Base-by-base conservation (phyloP, 257 asterid species). In the Primulina eburnea region DNA sequence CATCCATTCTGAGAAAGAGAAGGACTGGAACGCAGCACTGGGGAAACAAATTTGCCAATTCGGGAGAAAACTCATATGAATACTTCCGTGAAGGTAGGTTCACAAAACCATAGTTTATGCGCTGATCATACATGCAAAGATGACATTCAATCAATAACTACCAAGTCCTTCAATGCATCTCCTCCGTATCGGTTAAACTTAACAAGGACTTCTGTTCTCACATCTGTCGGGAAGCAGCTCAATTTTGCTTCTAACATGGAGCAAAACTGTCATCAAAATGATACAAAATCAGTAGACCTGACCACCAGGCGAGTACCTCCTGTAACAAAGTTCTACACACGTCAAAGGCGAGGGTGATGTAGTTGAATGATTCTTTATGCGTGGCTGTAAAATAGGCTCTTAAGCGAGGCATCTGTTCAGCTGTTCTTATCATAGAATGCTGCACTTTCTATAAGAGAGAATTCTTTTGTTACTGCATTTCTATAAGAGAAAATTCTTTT, bases 211-310 rank as follows among this genome's bases (percentile, higher is more conserved):
- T 84, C 86, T n/a, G 84, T 79, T 64, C 66, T 79, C 60, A 89
- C 86, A 77, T 89, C 97, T 30, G 85, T 94, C 33, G 99, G 92
- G 88, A 91, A 91, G 89, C 92, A 91, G 87, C 99, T 94, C 53
- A 88, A 88, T 69, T 94, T 94, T 71, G 67, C 86, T 57, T 43
- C 71, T 62, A 68, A 71, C 60, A 70, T 38, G 30, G 95, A 84
- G 75, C 80, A 76, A 60, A 79, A 74, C 60, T 52, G 18, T 65
- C 24, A 53, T 33, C 82, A 80, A 56, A 75, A 55, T 47, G 68
- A 60, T 64, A 59, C 65, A 9, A 83, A 77, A 76, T 72, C 81
- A 76, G 82, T 79, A 38, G 83, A 78, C 59, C 67, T 86, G 6
- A 76, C 73, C 62, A 70, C 68, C 64, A 83, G 81, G 79, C 79